Evolutionary conservation across 2,329 filamentous ascomycete genomes (phyloP).

Genomic region (Cercospora zeina): DNA sequence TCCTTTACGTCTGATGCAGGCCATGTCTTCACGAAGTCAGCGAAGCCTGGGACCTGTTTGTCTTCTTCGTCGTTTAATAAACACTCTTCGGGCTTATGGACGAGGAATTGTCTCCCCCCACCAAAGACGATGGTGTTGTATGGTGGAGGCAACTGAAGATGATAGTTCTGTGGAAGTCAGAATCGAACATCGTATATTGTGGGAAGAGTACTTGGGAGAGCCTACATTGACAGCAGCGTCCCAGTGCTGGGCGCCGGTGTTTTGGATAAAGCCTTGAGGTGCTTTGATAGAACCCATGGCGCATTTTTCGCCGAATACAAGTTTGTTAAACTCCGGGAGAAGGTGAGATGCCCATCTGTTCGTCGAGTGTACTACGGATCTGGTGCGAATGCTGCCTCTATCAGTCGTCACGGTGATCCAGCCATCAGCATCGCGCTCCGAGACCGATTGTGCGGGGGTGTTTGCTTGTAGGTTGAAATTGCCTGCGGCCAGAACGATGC

Average conservation of each 20-base stretch:
- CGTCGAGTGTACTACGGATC: constrained; percentile 30
- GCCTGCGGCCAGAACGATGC: constrained; percentile 25
- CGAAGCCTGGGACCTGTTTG: constrained; percentile 34
- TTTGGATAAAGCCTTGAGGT: constrained; percentile 37
- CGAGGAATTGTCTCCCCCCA: constrained; percentile 34
- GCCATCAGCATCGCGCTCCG: constrained; percentile 31
- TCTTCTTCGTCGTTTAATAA: constrained; percentile 34
- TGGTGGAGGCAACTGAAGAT: constrained; percentile 39
- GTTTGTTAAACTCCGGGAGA: constrained; percentile 29
- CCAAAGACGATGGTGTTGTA: constrained; percentile 39
- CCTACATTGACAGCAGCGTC: constrained; percentile 35
- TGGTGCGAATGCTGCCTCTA: constrained; percentile 25
- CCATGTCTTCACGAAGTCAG: constrained; percentile 39
- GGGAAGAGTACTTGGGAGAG: background rate
- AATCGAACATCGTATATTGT: background rate
- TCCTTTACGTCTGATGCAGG: constrained; percentile 33
- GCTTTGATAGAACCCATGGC: constrained; percentile 39
- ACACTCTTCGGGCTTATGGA: constrained; percentile 33
- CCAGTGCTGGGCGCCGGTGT: constrained; percentile 41
- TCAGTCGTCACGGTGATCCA: constrained; percentile 32
- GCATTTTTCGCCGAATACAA: constrained; percentile 27
- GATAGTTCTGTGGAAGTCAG: constrained; percentile 34
- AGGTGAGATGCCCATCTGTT: constrained; percentile 33
- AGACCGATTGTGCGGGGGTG: constrained; percentile 33
- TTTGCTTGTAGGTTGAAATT: constrained; percentile 36